phyloP scores from a whole-genome alignment of 371 early-diverging fungal genomes.

The Sporodiniella umbellata region DNA sequence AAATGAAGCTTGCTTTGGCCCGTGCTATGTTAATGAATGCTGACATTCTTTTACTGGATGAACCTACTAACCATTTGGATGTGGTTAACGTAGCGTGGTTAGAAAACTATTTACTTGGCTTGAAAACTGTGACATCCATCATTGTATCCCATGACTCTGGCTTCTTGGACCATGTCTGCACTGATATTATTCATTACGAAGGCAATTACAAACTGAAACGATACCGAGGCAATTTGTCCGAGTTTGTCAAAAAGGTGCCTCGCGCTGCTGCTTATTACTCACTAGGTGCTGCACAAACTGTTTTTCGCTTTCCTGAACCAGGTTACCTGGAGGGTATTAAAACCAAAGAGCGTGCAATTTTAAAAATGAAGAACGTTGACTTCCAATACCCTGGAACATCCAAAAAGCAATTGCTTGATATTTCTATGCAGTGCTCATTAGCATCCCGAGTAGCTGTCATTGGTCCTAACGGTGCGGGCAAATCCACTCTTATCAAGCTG shows the following conservation, averaged over 20 bases:
- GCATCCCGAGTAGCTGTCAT: constrained; percentile 70
- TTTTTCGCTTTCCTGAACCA: constrained; percentile 69
- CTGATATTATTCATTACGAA: constrained; percentile 80
- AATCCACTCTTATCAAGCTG: constrained; percentile 82
- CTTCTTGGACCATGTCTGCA: constrained; percentile 85
- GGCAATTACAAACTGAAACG: constrained; percentile 70
- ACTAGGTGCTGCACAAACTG: constrained; percentile 53
- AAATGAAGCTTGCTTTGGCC: constrained; percentile 86
- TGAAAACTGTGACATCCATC: constrained; percentile 73
- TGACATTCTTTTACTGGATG: constrained; percentile 85
- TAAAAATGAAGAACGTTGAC: constrained; percentile 61
- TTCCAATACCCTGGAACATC: constrained; percentile 68
- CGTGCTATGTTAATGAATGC: constrained; percentile 84
- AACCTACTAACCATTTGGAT: constrained; percentile 93
- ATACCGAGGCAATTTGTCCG: constrained; percentile 81
- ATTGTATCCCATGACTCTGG: constrained; percentile 90
- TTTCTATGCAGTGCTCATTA: constrained; percentile 63
- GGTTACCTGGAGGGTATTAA: constrained; percentile 73
- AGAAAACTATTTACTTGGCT: constrained; percentile 71
- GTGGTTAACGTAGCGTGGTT: constrained; percentile 80
- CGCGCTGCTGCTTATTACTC: constrained; percentile 77
- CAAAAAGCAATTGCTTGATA: constrained; percentile 49
- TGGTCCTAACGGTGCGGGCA: constrained; percentile 78
- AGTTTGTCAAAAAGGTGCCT: constrained; percentile 78
- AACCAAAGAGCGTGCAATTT: constrained; percentile 68